Base-by-base conservation (phyloP, 1,139 yeast genomes). In the Blastobotrys serpentis region DNA sequence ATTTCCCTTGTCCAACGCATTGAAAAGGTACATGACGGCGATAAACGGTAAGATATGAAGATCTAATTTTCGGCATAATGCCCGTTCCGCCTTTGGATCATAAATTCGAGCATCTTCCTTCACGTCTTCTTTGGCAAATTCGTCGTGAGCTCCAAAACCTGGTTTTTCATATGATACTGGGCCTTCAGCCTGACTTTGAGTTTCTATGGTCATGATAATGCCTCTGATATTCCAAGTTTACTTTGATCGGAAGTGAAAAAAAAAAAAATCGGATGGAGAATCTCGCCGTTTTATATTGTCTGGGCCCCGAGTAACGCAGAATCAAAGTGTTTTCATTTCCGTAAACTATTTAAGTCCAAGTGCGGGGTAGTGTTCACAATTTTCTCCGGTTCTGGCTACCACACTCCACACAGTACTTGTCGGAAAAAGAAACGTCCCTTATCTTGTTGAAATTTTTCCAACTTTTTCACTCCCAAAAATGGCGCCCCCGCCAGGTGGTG, bases 1-100 rank as follows among this genome's bases (percentile, higher is more conserved):
- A 59, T 79, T 79, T 59, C 78, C 78, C 58, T 85, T 66, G 62
- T 82, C 86, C 56, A 81, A 65, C 59, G 79, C 79, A 62, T 78
- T 78, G 57, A 82, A 70, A 54, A 81, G 75, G 59, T 80, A 81
- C 59, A 81, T 75, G 55, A 75, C 64, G 46, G 78, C 75, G 43
- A 81, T 66, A 72, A 76, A 73, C 6, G 86, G 85, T 57, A 82
- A 64, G 47, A 82, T 69, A 51, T 81, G 66, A 11, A 74, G 29
- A 57, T 81, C 86, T 43, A 80, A 67, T 56, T 77, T 80, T 49
- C 76, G 56, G 49, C 59, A 52, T 16, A 58, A 49, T 7, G 49
- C 41, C 19, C 58, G 47, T 39, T 57, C 61, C 5, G 61, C 61
- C 8, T 48, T 52, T 29, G 47, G 49, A 46, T 57, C 61, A 26